Evolutionary conservation across 169 alveolate species (phyloP).

Genomic region (Babesia bigemina): DNA sequence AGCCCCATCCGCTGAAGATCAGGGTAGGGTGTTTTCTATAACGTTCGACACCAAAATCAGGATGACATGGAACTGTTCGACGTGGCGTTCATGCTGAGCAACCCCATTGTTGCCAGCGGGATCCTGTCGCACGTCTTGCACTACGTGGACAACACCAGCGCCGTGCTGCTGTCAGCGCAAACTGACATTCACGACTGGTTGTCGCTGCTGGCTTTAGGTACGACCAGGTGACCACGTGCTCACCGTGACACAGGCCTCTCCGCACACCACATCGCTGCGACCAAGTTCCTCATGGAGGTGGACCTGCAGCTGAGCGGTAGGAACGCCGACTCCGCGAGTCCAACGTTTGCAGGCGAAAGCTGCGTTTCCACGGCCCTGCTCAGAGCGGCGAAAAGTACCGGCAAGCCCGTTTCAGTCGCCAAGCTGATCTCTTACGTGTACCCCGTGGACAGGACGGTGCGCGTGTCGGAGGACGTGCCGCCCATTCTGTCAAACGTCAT

Average conservation of each 20-base stretch:
- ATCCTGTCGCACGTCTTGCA: slow-evolving; percentile 27
- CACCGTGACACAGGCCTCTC: slow-evolving; percentile 41
- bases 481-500: slow-evolving; percentile 26
- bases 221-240: neutral
- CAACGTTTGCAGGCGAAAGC: neutral
- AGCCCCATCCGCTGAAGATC: slow-evolving; percentile 8
- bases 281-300: slow-evolving; percentile 50
- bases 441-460: slow-evolving; percentile 42
- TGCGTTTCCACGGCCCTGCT: slow-evolving; percentile 22
- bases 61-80: slow-evolving; percentile 66
- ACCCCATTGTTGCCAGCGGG: slow-evolving; percentile 40
- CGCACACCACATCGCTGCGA: slow-evolving; percentile 35
- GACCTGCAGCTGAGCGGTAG: slow-evolving; percentile 28
- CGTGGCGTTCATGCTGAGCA: slow-evolving; percentile 52
- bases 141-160: slow-evolving; percentile 20
- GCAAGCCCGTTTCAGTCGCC: slow-evolving; percentile 57
- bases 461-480: slow-evolving; percentile 13
- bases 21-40: slow-evolving; percentile 15
- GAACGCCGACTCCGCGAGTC: neutral
- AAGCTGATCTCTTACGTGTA: slow-evolving; percentile 54
- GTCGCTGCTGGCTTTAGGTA: slow-evolving; percentile 55
- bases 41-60: neutral
- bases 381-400: slow-evolving; percentile 31
- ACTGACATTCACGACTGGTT: slow-evolving; percentile 46
- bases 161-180: slow-evolving; percentile 31